Percentiles rank a stretch among this genome's conserved stretches.
phyloP scores from a whole-genome alignment of 345 rosid genomes.

The Euphorbia pulcherrima region DNA sequence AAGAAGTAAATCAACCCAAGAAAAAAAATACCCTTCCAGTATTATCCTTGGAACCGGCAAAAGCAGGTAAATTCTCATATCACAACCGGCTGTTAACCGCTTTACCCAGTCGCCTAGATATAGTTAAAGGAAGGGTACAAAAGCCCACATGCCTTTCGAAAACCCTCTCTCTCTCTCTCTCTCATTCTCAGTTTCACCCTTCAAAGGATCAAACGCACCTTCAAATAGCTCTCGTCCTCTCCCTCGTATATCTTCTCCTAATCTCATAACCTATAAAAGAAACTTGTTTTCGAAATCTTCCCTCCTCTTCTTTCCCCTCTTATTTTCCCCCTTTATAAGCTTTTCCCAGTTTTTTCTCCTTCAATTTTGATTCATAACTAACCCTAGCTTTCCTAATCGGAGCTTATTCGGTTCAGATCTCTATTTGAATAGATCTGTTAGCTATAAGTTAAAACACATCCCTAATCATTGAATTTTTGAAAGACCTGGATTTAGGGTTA shows the following conservation, averaged over 20 bases:
- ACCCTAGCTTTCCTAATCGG: background rate
- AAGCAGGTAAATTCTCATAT: background rate
- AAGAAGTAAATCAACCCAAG: too few species aligned
- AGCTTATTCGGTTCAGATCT: slow-evolving; percentile 6
- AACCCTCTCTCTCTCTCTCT: background rate
- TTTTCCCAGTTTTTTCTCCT: too few species aligned
- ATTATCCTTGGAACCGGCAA: slow-evolving; percentile 12
- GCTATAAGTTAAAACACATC: background rate
- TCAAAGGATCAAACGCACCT: slow-evolving; percentile 10
- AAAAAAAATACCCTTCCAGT: too few species aligned
- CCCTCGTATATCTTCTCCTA: background rate
- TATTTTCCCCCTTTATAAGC: background rate
- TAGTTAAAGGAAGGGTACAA: background rate
- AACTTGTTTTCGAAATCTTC: slow-evolving; percentile 23
- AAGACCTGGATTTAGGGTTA: background rate
- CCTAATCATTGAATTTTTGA: background rate
- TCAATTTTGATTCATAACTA: background rate
- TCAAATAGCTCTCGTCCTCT: slow-evolving; percentile 1
- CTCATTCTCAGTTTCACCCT: slow-evolving; percentile 8
- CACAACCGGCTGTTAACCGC: background rate
- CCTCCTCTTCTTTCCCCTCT: slow-evolving; percentile 10
- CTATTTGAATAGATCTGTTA: background rate
- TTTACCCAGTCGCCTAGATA: slow-evolving; percentile 15
- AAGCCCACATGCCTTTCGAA: background rate
- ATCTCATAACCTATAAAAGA: slow-evolving; percentile 31